Evolutionary conservation across 306 rosid species (phyloP).

Genomic region (Mimosa bimucronata): DNA sequence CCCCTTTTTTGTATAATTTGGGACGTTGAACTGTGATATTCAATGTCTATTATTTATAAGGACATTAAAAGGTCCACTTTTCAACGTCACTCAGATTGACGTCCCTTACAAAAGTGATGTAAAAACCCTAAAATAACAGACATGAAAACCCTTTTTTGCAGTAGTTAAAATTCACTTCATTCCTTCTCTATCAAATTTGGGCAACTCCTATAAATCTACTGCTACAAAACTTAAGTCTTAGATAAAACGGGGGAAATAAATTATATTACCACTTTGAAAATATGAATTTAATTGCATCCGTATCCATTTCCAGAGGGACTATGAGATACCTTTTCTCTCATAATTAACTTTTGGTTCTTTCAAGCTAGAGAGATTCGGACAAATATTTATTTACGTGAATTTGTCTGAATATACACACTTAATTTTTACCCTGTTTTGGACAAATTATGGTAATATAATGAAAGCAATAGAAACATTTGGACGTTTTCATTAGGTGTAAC

Average conservation of each 20-base stretch:
- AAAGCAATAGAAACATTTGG: neutral
- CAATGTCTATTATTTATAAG: too few species aligned
- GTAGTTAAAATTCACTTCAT: neutral
- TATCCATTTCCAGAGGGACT: neutral
- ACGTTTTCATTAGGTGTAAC: neutral
- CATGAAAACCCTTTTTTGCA: too few species aligned
- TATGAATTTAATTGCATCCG: neutral
- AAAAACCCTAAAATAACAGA: too few species aligned
- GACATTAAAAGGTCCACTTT: too few species aligned
- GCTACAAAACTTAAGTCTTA: neutral
- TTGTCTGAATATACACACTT: neutral
- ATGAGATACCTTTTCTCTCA: neutral
- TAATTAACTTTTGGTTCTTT: neutral
- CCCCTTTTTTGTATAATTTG: too few species aligned
- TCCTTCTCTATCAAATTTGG: neutral
- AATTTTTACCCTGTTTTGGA: neutral
- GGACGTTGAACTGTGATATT: too few species aligned
- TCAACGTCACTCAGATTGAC: too few species aligned
- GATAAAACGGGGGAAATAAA: too few species aligned
- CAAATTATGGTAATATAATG: neutral
- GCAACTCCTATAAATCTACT: neutral
- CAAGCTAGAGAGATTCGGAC: neutral
- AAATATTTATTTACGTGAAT: neutral
- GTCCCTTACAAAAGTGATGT: too few species aligned
- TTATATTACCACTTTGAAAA: too few species aligned